A percentile compares a stretch with the other conserved stretches of the same genome.
Evolutionary conservation across 306 rosid genomes (phyloP).

Genomic region (Clitoria ternatea): DNA sequence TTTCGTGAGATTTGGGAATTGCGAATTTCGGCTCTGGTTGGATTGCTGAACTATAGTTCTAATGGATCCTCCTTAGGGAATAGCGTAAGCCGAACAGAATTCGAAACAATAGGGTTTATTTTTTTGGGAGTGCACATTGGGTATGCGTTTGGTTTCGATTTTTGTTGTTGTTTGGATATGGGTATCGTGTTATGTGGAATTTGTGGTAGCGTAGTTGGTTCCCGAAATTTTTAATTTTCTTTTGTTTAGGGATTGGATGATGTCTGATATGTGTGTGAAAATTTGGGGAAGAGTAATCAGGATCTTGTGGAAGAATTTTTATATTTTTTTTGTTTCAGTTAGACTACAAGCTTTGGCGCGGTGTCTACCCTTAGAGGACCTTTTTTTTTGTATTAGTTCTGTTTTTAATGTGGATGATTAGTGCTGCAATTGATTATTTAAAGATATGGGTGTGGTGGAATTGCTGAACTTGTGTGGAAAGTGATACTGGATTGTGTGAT

Average conservation of each 20-base stretch:
- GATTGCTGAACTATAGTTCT: background rate
- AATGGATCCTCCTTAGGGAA: conserved; percentile 12
- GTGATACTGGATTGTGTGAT: background rate
- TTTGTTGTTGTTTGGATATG: background rate
- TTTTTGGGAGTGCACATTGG: background rate
- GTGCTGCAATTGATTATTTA: background rate
- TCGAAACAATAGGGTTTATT: too few species aligned
- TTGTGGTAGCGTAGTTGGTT: background rate
- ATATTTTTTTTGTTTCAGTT: conserved; percentile 1
- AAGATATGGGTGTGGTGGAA: background rate
- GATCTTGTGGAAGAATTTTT: conserved; percentile 7
- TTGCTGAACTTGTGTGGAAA: background rate
- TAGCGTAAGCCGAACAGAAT: background rate
- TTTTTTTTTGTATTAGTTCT: background rate
- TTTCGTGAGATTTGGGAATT: background rate
- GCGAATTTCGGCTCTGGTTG: conserved; percentile 7
- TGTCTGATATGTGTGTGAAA: background rate
- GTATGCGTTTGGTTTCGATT: background rate
- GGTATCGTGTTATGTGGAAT: background rate
- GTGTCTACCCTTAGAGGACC: background rate
- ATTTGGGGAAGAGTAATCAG: background rate
- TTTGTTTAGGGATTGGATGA: background rate
- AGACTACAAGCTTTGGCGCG: background rate
- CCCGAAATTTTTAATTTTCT: background rate
- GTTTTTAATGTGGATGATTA: background rate